Evolutionary conservation across 2,329 filamentous ascomycete species (phyloP).

Genomic region (Colletotrichum endophyticum): DNA sequence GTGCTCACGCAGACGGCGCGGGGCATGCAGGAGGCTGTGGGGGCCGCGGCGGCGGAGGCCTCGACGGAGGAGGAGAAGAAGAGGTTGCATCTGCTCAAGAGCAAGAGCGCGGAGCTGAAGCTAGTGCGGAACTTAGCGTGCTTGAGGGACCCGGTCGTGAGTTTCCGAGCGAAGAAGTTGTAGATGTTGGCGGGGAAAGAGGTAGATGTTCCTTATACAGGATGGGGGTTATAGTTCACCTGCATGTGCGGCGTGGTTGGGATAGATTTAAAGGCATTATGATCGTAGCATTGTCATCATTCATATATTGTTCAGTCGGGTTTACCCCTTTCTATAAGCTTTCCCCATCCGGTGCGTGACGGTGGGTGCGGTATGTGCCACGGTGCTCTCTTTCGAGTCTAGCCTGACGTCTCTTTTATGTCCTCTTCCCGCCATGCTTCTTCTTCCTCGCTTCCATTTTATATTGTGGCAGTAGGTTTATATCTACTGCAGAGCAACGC

Average conservation of each 20-base stretch:
- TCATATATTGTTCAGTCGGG: slow-evolving; percentile 1
- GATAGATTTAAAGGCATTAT: slow-evolving; percentile 6
- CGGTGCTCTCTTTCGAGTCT: not conserved
- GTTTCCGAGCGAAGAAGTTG: slow-evolving; percentile 64
- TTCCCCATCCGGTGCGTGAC: not conserved
- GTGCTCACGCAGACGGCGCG: slow-evolving; percentile 74
- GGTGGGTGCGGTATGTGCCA: not conserved
- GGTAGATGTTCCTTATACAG: not conserved
- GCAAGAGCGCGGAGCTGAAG: slow-evolving; percentile 87
- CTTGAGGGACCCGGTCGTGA: slow-evolving; percentile 68
- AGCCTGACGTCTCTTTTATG: not conserved
- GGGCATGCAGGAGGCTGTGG: slow-evolving; percentile 61
- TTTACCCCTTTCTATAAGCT: not conserved
- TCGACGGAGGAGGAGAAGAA: slow-evolving; percentile 55
- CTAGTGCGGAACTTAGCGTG: slow-evolving; percentile 77
- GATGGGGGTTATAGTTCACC: not conserved
- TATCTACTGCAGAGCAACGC: slow-evolving; percentile 37
- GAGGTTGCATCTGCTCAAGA: slow-evolving; percentile 70
- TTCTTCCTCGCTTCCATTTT: not conserved
- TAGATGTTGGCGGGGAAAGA: slow-evolving; percentile 25
- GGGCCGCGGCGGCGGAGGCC: slow-evolving; percentile 46
- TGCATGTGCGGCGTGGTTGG: slow-evolving; percentile 4
- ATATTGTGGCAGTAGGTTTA: not conserved
- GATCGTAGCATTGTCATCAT: slow-evolving; percentile 15
- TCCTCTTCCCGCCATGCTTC: not conserved